Evolutionary conservation across 345 rosid species (phyloP).

Genomic region (Dimocarpus longan): DNA sequence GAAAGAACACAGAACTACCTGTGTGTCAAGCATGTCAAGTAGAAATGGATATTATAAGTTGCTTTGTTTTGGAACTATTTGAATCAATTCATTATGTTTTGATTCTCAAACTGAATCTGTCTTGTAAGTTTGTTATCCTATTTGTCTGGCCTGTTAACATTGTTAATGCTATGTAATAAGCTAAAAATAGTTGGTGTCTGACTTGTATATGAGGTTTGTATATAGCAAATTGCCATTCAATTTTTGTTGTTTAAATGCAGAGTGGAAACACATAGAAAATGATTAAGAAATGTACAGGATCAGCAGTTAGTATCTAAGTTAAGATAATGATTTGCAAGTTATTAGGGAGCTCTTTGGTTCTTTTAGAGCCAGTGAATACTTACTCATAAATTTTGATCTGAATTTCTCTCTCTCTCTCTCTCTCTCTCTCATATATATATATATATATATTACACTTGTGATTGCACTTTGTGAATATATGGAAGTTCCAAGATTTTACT

Average conservation of each 20-base stretch:
- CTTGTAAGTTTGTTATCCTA: not conserved
- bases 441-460: not conserved
- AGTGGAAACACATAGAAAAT: not conserved
- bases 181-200: conserved; percentile 6
- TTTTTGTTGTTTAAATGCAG: not conserved
- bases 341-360: not conserved
- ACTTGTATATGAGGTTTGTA: conserved; percentile 11
- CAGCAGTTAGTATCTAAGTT: conserved; percentile 3
- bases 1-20: not conserved
- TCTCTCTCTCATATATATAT: not conserved
- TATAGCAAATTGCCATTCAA: not conserved
- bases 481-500: not conserved
- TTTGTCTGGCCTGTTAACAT: not conserved
- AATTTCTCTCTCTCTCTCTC: not conserved
- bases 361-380: not conserved
- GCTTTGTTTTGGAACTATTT: not conserved
- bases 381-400: not conserved
- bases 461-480: not conserved
- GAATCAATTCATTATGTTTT: not conserved
- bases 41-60: not conserved
- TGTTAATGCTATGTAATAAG: not conserved
- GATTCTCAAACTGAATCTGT: not conserved
- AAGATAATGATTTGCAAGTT: conserved; percentile 5
- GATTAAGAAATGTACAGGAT: not conserved
- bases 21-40: not conserved